A percentile compares a stretch with the other conserved stretches of the same genome.
Evolutionary conservation across 108 stramenopile genomes (phyloP).

Genomic region (Skeletonema marinoi): DNA sequence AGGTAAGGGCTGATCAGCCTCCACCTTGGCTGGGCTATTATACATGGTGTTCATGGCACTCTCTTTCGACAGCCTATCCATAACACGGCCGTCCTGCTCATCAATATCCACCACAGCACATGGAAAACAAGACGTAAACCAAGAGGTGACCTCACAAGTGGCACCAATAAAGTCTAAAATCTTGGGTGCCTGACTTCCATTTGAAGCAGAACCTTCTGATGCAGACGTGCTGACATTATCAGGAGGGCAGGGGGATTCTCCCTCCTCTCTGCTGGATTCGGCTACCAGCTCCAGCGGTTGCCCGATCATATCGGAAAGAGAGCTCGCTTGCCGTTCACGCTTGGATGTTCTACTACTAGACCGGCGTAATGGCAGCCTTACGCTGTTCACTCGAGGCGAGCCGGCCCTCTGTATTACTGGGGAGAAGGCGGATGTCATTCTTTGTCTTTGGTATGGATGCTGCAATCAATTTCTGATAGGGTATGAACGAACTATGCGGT

Average conservation of each 20-base stretch:
- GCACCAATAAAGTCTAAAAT: slow-evolving; percentile 28
- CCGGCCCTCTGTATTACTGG: neutral
- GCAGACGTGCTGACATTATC: slow-evolving; percentile 12
- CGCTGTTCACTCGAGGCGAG: neutral
- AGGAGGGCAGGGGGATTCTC: neutral
- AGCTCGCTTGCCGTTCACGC: neutral
- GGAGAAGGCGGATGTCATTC: neutral
- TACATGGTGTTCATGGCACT: slow-evolving; percentile 54
- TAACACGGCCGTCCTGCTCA: slow-evolving; percentile 23
- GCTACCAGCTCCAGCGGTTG: neutral
- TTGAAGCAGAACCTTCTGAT: slow-evolving; percentile 26
- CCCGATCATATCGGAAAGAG: neutral
- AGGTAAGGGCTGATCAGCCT: neutral
- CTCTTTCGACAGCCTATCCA: slow-evolving; percentile 18
- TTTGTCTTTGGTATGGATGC: neutral
- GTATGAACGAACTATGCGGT: too few species aligned
- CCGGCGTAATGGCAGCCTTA: neutral
- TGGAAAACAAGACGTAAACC: slow-evolving; percentile 48
- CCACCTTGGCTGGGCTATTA: neutral
- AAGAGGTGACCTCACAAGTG: slow-evolving; percentile 32
- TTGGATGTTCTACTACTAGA: neutral
- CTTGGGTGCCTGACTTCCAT: slow-evolving; percentile 21
- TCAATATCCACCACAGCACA: slow-evolving; percentile 44
- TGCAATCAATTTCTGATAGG: neutral
- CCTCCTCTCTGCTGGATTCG: neutral